Conservation (phyloP, 2,329 filamentous ascomycete genomes). For the Cryphonectria nitschkei region DNA sequence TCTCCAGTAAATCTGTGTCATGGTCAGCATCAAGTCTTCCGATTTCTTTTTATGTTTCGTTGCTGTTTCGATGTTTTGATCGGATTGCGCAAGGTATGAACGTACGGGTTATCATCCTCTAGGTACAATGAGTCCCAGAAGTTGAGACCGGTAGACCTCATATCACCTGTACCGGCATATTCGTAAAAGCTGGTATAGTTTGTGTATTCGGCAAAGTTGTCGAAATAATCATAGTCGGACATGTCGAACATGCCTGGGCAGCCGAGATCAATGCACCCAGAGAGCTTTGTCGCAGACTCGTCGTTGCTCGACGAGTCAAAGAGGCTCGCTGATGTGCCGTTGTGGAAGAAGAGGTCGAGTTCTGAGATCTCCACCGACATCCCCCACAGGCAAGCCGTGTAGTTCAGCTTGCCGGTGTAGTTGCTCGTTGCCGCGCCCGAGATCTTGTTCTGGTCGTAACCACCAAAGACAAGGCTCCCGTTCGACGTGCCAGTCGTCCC, state of each 20-base stretch:
- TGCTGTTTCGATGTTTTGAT: no score
- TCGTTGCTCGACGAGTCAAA: neutral
- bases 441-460: constrained; percentile 21
- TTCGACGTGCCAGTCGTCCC: constrained; percentile 21
- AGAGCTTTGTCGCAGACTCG: neutral
- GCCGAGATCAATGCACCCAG: constrained; percentile 2
- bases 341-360: constrained; percentile 5
- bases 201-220: neutral
- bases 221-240: constrained; percentile 4
- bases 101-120: constrained; percentile 3
- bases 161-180: neutral
- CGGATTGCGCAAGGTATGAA: neutral
- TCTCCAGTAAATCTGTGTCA: constrained; percentile 5
- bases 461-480: constrained; percentile 22
- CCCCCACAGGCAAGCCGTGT: constrained; percentile 6
- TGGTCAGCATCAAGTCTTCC: neutral
- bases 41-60: no score
- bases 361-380: neutral
- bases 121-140: constrained; percentile 13
- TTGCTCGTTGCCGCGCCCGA: constrained; percentile 5
- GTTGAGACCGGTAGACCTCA: constrained; percentile 12
- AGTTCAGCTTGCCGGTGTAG: constrained; percentile 13
- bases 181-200: constrained; percentile 2
- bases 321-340: neutral
- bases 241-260: constrained; percentile 11